phyloP scores from a whole-genome alignment of 2,329 filamentous ascomycete species.

The Aspergillus fijiensis region DNA sequence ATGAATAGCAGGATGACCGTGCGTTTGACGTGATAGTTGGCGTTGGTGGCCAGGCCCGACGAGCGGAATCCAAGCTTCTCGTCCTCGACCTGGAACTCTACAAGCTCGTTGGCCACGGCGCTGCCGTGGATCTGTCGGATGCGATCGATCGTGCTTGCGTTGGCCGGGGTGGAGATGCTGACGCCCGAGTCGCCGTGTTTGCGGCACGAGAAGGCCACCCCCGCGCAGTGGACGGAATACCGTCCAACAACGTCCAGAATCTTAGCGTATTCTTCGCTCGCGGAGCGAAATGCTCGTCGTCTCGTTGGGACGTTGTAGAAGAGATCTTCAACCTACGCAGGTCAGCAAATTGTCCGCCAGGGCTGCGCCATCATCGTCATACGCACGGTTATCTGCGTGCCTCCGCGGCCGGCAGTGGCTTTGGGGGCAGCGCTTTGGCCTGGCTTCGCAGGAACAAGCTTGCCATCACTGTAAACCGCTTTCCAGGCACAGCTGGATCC shows the following conservation, averaged over 20 bases:
- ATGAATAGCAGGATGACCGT: constrained; percentile 89
- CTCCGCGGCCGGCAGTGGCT: constrained; percentile 78
- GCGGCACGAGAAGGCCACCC: constrained; percentile 95
- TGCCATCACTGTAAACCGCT: constrained; percentile 82
- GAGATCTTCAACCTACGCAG: constrained; percentile 73
- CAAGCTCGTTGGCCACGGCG: constrained; percentile 80
- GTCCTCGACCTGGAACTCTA: constrained; percentile 71
- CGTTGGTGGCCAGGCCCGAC: constrained; percentile 80
- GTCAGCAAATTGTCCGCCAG: constrained; percentile 5
- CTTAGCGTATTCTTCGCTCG: constrained; percentile 95
- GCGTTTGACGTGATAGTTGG: constrained; percentile 91
- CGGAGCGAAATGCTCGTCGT: constrained; percentile 82
- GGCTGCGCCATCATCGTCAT: not conserved
- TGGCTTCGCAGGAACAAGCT: constrained; percentile 77
- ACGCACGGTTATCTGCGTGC: constrained; percentile 82
- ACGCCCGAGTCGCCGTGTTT: constrained; percentile 87
- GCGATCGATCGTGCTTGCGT: constrained; percentile 71
- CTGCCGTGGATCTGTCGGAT: constrained; percentile 89
- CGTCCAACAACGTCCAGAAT: constrained; percentile 92
- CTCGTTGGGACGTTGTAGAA: constrained; percentile 96
- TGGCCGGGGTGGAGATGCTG: constrained; percentile 74
- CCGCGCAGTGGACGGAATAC: constrained; percentile 86
- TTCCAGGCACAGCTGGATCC: constrained; percentile 87
- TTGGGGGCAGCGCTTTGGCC: constrained; percentile 85
- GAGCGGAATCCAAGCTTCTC: constrained; percentile 81